Evolutionary conservation across 164 flowering plant species (phyloP), one percentile per base, ranked within the genome.

Genomic region (Magnolia changhungtana): DNA sequence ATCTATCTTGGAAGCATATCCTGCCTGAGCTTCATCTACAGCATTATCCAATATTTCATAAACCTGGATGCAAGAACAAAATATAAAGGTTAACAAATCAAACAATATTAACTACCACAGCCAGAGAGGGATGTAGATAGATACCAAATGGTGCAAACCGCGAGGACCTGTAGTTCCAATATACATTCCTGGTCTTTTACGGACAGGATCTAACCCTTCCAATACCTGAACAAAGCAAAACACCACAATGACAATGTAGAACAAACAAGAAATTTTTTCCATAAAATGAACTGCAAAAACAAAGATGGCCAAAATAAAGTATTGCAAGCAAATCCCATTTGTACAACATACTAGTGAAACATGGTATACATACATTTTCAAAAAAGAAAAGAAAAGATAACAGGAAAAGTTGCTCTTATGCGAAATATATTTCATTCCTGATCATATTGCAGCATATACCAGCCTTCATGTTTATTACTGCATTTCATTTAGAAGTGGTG

Each of bases 161-260:
- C 99, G 98, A 80, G 89, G 86, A 59, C 98, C 98, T 2, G 99
- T 96, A 82, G 95, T 92, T 76, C 99, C 98, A 76, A 96, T 96
- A 77, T 94, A 96, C 98, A 96, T 96, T 77, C 98, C 99, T 21
- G 99, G 99, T 74, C 98, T 88, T 83, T 91, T 94, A 59, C 99
- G 86, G 20, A 96, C 99, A 78, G 98, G 93, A 58, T 96, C 99
- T 76, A 96, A 85, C 65, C 99, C 98, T 90, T 96, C 93, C 83
- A 94, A 77, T 23, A 96, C 98, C 98, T 96, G 82, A 74, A 76
- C 23, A 82, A 10, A 76, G 11, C 63, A 77, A 5, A 50, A 55
- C 21, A 10, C 61, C 63, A 61, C 50, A 59, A 59, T 58, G 50
- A 1, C 8, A 61, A 72, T 19, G 6, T 10, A 37, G 16, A 64